Evolutionary conservation across 164 flowering plant species (phyloP), one percentile per base, ranked within the genome.

Genomic region (Vitis riparia): DNA sequence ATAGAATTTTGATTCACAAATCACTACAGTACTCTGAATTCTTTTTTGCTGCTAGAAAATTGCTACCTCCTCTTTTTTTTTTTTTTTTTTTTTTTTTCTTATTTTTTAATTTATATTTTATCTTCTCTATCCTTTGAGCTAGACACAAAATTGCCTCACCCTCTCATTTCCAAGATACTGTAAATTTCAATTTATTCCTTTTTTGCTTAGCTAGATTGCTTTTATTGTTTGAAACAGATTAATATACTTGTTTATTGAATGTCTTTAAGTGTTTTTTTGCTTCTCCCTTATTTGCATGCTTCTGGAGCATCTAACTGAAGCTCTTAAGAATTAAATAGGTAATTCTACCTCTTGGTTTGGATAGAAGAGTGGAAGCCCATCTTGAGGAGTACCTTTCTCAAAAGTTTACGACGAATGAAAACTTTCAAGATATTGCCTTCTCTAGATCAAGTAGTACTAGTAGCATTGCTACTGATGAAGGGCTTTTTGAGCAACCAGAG

Each of bases 401-500:
- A 53, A 91, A 82, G 83, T 74, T 85, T 49, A 81, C 62, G 66
- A 71, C 29, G 63, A 72, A n/a, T 17, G 81, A 73, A 47, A 71
- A 69, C 65, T 68, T 72, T 73, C 74, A 73, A 44, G 81, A 81
- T 67, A 62, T 17, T 64, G 71, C 75, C 10, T 74, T 85, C 73
- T 81, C 90, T 19, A 83, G 93, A 75, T 81, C 89, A 67, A 86
- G 83, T 79, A 89, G 87, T 78, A 77, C 75, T 72, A 73, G 80
- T 55, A 87, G 88, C 72, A 65, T 85, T 62, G 82, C 79, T 44
- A 83, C 87, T 55, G 91, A 90, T 76, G 98, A 90, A 64, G 91
- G 89, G 47, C 76, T 91, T 48, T 87, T 86, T 85, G 93, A 86
- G 80, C 88, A 79, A 68, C 87, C 84, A 16, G 97, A 87, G 66